These are phyloP conservation scores for Trametes sanguinea DNA, from an alignment of 768 basidiomycete species.

Conservation along the genomic window DNA sequence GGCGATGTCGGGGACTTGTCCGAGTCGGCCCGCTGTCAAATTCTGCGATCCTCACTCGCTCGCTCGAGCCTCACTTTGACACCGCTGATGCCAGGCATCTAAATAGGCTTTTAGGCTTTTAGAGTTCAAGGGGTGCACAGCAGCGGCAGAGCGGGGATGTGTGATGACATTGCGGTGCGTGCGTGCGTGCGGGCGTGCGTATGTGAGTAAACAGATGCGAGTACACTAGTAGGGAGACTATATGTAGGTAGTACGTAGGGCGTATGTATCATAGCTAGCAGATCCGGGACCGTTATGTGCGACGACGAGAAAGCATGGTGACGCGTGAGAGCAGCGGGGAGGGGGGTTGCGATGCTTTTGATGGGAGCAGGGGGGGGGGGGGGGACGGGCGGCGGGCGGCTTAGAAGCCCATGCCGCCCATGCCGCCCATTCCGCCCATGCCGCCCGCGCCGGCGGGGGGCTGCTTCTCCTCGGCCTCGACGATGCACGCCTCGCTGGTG, in stretches of 20 bases:
- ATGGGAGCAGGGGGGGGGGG: not conserved
- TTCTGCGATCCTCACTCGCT: too few relatives aligned
- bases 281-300: not conserved
- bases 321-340: not conserved
- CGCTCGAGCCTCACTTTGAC: too few relatives aligned
- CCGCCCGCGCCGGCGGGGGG: conserved; percentile 53
- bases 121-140: too few relatives aligned
- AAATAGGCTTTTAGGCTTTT: too few relatives aligned
- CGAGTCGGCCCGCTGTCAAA: too few relatives aligned
- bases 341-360: not conserved
- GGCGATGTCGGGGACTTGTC: too few relatives aligned
- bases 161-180: not conserved
- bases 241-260: not conserved
- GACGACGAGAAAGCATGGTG: not conserved
- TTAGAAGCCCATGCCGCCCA: conserved; percentile 24
- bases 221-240: conserved; percentile 9
- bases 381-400: not conserved
- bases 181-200: conserved; percentile 6
- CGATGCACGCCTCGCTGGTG: conserved; percentile 90
- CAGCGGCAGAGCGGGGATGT: too few relatives aligned
- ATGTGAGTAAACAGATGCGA: not conserved
- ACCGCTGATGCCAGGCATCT: too few relatives aligned
- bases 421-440: conserved; percentile 53
- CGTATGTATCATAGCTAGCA: not conserved
- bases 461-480: conserved; percentile 86